Conservation (phyloP, 805 yeast species). For the Ogataea corticis region DNA sequence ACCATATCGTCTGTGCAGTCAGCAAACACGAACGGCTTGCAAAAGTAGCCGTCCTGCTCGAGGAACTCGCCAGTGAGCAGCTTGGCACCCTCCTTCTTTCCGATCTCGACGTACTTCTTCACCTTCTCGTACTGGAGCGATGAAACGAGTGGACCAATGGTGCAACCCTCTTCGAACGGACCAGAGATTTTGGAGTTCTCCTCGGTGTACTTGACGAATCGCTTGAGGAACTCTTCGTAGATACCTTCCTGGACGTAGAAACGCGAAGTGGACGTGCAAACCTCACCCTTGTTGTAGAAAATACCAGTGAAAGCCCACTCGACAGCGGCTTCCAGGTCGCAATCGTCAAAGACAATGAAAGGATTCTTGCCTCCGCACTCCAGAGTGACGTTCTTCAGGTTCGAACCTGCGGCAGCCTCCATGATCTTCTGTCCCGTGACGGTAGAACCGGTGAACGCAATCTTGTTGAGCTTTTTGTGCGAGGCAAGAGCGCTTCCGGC, state of each 20-base stretch:
- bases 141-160: slow-evolving; percentile 77
- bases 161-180: slow-evolving; percentile 66
- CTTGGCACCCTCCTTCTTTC: slow-evolving; percentile 70
- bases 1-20: slow-evolving; percentile 65
- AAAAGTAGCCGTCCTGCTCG: slow-evolving; percentile 63
- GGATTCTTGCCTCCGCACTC: slow-evolving; percentile 67
- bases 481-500: slow-evolving; percentile 67
- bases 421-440: slow-evolving; percentile 70
- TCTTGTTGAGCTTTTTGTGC: slow-evolving; percentile 66
- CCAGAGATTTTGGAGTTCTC: slow-evolving; percentile 56
- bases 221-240: slow-evolving; percentile 42
- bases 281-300: slow-evolving; percentile 49
- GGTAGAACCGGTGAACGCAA: slow-evolving; percentile 83
- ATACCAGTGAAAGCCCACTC: slow-evolving; percentile 52
- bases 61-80: slow-evolving; percentile 64
- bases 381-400: slow-evolving; percentile 57
- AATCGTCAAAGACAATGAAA: slow-evolving; percentile 51
- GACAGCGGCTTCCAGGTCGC: slow-evolving; percentile 52
- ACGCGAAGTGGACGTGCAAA: slow-evolving; percentile 49
- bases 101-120: slow-evolving; percentile 63
- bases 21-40: slow-evolving; percentile 70
- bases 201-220: slow-evolving; percentile 38
- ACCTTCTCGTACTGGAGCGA: slow-evolving; percentile 65
- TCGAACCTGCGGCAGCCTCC: slow-evolving; percentile 59
- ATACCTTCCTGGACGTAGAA: slow-evolving; percentile 44